Evolutionary conservation across 371 early-diverging fungal genomes (phyloP).

Genomic region (Dichotomocladium elegans): DNA sequence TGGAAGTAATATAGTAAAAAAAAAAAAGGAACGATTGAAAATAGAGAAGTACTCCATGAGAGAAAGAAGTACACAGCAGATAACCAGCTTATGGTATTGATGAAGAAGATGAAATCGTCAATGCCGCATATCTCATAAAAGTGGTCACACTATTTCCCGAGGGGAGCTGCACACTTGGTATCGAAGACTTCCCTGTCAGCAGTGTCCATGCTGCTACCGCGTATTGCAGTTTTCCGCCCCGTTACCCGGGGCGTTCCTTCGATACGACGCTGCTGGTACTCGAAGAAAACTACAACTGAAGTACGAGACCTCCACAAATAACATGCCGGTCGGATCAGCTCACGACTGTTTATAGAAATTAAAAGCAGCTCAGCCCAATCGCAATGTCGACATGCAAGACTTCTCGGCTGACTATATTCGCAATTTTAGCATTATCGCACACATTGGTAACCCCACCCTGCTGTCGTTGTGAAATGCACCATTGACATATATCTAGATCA

Average conservation of each 20-base stretch:
- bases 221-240: too few species aligned
- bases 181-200: too few species aligned
- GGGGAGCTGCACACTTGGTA: too few species aligned
- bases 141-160: too few species aligned
- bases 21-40: too few species aligned
- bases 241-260: not conserved
- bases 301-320: not conserved
- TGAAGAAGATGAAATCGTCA: too few species aligned
- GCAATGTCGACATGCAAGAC: constrained; percentile 43
- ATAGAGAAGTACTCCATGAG: too few species aligned
- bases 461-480: not conserved
- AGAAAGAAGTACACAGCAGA: too few species aligned
- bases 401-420: constrained; percentile 82
- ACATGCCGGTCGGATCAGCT: not conserved
- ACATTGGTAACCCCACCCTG: constrained; percentile 64
- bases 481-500: constrained; percentile 54
- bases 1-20: too few species aligned
- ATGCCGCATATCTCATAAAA: too few species aligned
- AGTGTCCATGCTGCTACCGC: too few species aligned
- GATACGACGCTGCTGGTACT: not conserved
- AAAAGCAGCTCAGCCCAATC: constrained; percentile 38
- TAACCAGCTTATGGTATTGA: too few species aligned
- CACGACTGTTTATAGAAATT: constrained; percentile 27
- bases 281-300: constrained; percentile 3
- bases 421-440: constrained; percentile 97